Evolutionary conservation across 2,329 filamentous ascomycete species (phyloP).

Genomic region (Xylaria sp.): DNA sequence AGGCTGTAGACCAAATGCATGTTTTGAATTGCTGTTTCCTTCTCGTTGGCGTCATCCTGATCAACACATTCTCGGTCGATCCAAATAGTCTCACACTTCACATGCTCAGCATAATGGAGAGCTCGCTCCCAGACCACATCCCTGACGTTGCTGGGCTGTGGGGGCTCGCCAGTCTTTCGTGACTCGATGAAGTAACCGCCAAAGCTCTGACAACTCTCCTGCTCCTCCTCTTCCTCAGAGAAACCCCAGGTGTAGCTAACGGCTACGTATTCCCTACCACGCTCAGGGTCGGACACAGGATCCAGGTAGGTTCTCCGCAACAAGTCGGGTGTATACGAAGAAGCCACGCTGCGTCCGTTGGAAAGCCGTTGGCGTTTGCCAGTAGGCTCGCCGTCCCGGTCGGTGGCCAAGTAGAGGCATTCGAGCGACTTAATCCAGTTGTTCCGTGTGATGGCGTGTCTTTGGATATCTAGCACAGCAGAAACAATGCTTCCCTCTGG

Average conservation of each 20-base stretch:
- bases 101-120: conserved; percentile 34
- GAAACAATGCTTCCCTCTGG: conserved; percentile 29
- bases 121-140: conserved; percentile 36
- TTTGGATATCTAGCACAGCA: conserved; percentile 35
- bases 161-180: conserved; percentile 29
- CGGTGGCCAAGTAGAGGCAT: conserved; percentile 34
- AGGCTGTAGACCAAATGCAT: conserved; percentile 42
- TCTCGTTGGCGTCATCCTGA: conserved; percentile 34
- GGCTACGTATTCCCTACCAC: conserved; percentile 36
- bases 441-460: conserved; percentile 31
- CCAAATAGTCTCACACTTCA: conserved; percentile 38
- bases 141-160: conserved; percentile 35
- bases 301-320: conserved; percentile 35
- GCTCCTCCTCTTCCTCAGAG: conserved; percentile 35
- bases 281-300: conserved; percentile 30
- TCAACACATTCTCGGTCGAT: conserved; percentile 40
- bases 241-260: conserved; percentile 40
- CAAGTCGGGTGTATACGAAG: conserved; percentile 23
- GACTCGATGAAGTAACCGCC: conserved; percentile 36
- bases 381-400: conserved; percentile 29
- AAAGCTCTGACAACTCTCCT: conserved; percentile 16
- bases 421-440: conserved; percentile 40
- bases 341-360: conserved; percentile 31
- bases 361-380: conserved; percentile 36
- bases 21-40: conserved; percentile 39